These are phyloP conservation scores for Pseudopyrenochaeta lycopersici DNA, from an alignment of 2,329 filamentous ascomycete species.

Conservation along the genomic window DNA sequence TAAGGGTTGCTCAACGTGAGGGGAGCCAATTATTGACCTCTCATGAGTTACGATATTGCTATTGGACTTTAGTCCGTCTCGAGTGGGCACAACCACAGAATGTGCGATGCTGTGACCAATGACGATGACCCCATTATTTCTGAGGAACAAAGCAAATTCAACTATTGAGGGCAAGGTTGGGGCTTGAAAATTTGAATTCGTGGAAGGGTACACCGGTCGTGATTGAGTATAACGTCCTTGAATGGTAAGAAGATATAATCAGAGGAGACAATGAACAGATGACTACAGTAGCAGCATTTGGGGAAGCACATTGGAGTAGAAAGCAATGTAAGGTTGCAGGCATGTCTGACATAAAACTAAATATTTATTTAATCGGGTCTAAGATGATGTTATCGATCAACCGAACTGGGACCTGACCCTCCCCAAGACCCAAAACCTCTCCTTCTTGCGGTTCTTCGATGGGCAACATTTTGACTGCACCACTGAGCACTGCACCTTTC, in stretches of 20 bases:
- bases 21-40: neutral
- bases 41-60: neutral
- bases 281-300: neutral
- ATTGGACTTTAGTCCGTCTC: neutral
- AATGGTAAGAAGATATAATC: too few relatives aligned
- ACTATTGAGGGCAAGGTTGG: neutral
- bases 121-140: neutral
- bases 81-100: neutral
- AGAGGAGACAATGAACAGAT: neutral
- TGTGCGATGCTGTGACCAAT: neutral
- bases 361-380: slow-evolving; percentile 29
- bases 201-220: neutral
- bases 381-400: slow-evolving; percentile 94
- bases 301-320: neutral
- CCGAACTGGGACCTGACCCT: slow-evolving; percentile 77
- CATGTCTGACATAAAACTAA: neutral
- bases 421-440: slow-evolving; percentile 77
- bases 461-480: slow-evolving; percentile 88
- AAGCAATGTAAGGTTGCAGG: neutral
- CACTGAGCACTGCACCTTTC: slow-evolving; percentile 84
- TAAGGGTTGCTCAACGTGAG: neutral
- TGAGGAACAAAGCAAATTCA: neutral
- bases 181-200: neutral
- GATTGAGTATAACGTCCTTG: neutral
- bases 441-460: slow-evolving; percentile 73